Percentiles rank a stretch among this genome's conserved stretches.
phyloP scores from a whole-genome alignment of 2,329 filamentous ascomycete genomes.

The Aspergillus puulaauensis region DNA sequence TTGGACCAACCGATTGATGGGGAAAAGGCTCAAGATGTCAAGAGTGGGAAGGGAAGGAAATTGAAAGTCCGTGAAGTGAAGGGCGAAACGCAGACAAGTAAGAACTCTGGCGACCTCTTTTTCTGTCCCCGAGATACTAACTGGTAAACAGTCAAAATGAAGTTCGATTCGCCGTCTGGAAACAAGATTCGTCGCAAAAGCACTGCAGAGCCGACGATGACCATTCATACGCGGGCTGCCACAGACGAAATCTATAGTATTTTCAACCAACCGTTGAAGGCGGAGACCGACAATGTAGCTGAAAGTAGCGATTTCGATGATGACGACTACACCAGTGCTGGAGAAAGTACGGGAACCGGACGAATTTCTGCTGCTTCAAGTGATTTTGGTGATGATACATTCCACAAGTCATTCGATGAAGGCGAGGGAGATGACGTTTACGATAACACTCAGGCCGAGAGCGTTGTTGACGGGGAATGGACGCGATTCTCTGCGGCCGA shows the following conservation, averaged over 20 bases:
- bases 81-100: slow-evolving; percentile 85
- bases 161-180: slow-evolving; percentile 84
- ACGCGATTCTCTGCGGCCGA: slow-evolving; percentile 79
- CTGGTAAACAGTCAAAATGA: slow-evolving; percentile 73
- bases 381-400: slow-evolving; percentile 63
- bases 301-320: slow-evolving; percentile 68
- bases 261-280: slow-evolving; percentile 80
- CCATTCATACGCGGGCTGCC: slow-evolving; percentile 88
- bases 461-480: slow-evolving; percentile 70
- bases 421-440: slow-evolving; percentile 45
- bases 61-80: slow-evolving; percentile 83
- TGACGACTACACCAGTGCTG: slow-evolving; percentile 78
- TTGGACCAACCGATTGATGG: slow-evolving; percentile 16
- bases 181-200: slow-evolving; percentile 80
- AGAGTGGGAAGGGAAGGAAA: slow-evolving; percentile 57
- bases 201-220: slow-evolving; percentile 89
- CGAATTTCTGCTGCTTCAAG: slow-evolving; percentile 63
- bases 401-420: slow-evolving; percentile 42
- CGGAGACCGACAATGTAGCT: slow-evolving; percentile 48
- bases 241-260: slow-evolving; percentile 98
- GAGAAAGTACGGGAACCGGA: slow-evolving; percentile 79
- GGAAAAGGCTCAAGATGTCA: slow-evolving; percentile 26
- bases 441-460: slow-evolving; percentile 50
- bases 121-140: not conserved
- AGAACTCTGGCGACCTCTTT: slow-evolving; percentile 29